phyloP scores from a whole-genome alignment of 768 basidiomycete genomes.

The Calocybe cyanea region DNA sequence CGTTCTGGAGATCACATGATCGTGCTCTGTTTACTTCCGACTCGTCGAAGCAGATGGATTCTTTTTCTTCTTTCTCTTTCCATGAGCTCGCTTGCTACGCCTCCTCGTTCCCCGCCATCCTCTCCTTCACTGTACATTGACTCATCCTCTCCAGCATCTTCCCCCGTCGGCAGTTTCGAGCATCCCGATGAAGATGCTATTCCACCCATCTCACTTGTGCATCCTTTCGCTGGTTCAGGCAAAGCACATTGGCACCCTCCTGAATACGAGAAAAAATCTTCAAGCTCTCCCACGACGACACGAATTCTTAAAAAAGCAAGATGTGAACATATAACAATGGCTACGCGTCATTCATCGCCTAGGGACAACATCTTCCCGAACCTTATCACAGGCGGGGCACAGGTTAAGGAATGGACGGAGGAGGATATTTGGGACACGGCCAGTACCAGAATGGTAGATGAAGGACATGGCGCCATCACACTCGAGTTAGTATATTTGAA shows the following conservation, averaged over 20 bases:
- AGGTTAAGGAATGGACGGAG: conserved; percentile 27
- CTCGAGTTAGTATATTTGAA: conserved; percentile 41
- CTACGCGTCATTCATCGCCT: conserved; percentile 3
- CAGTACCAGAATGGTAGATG: conserved; percentile 39
- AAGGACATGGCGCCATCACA: conserved; percentile 45
- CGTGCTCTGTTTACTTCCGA: conserved; percentile 8
- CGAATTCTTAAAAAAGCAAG: conserved; percentile 11
- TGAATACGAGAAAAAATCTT: conserved; percentile 38
- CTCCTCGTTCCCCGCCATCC: conserved; percentile 36
- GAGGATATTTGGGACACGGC: conserved; percentile 46
- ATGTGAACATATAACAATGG: conserved; percentile 9
- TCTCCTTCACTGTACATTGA: conserved; percentile 35
- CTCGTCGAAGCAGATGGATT: not conserved
- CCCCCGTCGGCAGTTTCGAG: conserved; percentile 17
- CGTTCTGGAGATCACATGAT: conserved; percentile 17
- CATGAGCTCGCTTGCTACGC: not conserved
- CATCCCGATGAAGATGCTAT: conserved; percentile 13
- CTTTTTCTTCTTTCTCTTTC: conserved; percentile 9
- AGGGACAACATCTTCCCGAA: conserved; percentile 1
- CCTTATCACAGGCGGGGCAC: not conserved
- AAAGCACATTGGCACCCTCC: conserved; percentile 41
- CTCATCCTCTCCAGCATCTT: conserved; percentile 26
- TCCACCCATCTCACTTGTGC: conserved; percentile 16
- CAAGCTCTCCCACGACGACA: conserved; percentile 13
- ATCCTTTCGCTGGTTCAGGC: conserved; percentile 61